Conservation (phyloP, 345 rosid species). For the Heritiera littoralis region DNA sequence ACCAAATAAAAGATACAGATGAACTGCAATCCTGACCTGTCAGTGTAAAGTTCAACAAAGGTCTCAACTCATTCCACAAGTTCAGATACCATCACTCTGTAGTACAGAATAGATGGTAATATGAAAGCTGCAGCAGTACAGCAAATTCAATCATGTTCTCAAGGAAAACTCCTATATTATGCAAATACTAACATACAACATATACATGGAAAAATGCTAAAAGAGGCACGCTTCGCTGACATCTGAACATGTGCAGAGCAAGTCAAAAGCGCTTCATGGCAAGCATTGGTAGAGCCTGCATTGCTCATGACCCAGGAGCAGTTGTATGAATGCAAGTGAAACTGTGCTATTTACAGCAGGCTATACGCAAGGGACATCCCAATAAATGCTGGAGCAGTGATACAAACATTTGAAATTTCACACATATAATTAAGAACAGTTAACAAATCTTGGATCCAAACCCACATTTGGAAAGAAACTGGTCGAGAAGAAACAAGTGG, state of each 20-base stretch:
- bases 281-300: not conserved
- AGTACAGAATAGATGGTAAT: not conserved
- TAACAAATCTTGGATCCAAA: not conserved
- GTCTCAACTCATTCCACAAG: slow-evolving; percentile 2
- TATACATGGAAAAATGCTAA: not conserved
- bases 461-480: not conserved
- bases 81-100: not conserved
- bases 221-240: slow-evolving; percentile 1
- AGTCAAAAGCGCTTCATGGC: not conserved
- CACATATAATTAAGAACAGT: not conserved
- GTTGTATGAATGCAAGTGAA: not conserved
- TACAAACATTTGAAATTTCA: not conserved
- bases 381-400: not conserved
- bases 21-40: not conserved
- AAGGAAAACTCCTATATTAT: not conserved
- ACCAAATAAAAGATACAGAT: not conserved
- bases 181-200: not conserved
- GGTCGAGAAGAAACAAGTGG: not conserved
- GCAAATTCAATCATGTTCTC: slow-evolving; percentile 1
- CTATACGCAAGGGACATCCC: not conserved
- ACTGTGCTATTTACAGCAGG: not conserved
- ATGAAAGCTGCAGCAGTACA: slow-evolving; percentile 7
- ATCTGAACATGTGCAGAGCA: not conserved
- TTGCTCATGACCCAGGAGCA: not conserved
- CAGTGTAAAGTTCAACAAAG: not conserved